Percentiles rank a stretch among this genome's conserved stretches.
phyloP scores from a whole-genome alignment of 2,329 filamentous ascomycete genomes.

The Fusarium neocosmosporiellum region DNA sequence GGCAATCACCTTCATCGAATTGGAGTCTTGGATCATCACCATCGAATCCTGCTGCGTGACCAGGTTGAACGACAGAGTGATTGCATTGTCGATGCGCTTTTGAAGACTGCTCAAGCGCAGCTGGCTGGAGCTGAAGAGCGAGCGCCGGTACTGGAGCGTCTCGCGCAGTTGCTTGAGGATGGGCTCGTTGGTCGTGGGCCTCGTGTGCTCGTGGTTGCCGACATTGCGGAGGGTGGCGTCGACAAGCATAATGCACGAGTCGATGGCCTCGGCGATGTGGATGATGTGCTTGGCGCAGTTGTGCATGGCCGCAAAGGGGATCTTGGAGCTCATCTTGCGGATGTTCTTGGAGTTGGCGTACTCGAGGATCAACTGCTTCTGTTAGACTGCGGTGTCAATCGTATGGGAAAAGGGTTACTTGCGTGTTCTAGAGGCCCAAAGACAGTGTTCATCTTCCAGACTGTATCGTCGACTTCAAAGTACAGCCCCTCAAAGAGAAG shows the following conservation, averaged over 20 bases:
- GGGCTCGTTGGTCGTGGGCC: slow-evolving; percentile 7
- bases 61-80: slow-evolving; percentile 51
- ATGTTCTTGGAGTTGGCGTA: slow-evolving; percentile 38
- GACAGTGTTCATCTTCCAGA: slow-evolving; percentile 46
- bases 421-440: slow-evolving; percentile 46
- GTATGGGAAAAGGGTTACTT: neutral
- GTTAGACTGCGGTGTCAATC: neutral
- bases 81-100: slow-evolving; percentile 49
- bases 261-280: slow-evolving; percentile 44
- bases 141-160: slow-evolving; percentile 45
- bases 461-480: slow-evolving; percentile 43
- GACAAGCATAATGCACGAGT: slow-evolving; percentile 41
- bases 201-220: slow-evolving; percentile 9
- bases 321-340: slow-evolving; percentile 42
- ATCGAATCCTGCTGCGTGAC: slow-evolving; percentile 52
- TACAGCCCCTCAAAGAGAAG: slow-evolving; percentile 44
- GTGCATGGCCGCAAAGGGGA: slow-evolving; percentile 45
- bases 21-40: slow-evolving; percentile 49
- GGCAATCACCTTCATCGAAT: slow-evolving; percentile 52
- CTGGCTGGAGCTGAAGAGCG: slow-evolving; percentile 50
- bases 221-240: slow-evolving; percentile 34
- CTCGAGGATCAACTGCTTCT: slow-evolving; percentile 39
- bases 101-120: slow-evolving; percentile 49
- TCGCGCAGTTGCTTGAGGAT: slow-evolving; percentile 43
- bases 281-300: slow-evolving; percentile 47